phyloP scores from a whole-genome alignment of 2,329 filamentous ascomycete species.

The Chaetomiaceae sp. region DNA sequence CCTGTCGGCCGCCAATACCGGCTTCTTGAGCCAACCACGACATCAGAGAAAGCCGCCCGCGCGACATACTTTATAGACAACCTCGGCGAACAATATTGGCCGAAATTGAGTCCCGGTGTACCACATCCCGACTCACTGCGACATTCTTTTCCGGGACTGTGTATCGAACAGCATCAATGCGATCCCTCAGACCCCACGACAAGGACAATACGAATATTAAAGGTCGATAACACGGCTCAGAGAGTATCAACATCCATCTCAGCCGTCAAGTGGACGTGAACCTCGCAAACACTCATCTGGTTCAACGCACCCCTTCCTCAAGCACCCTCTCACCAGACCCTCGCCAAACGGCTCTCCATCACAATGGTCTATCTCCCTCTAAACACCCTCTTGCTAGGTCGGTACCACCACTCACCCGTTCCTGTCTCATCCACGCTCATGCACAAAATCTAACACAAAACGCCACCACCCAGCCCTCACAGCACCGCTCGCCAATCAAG shows the following conservation, averaged over 20 bases:
- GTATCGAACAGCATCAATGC: too few species aligned
- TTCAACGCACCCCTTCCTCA: not conserved
- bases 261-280: too few species aligned
- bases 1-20: not conserved
- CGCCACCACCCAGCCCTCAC: constrained; percentile 16
- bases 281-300: too few species aligned
- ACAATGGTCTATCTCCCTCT: not conserved
- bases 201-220: too few species aligned
- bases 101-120: too few species aligned
- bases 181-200: too few species aligned
- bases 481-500: constrained; percentile 21
- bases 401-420: not conserved
- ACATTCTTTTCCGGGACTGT: too few species aligned
- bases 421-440: not conserved
- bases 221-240: too few species aligned
- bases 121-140: too few species aligned
- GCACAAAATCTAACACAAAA: not conserved
- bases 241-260: too few species aligned
- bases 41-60: not conserved
- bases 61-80: not conserved
- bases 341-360: too few species aligned
- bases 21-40: not conserved
- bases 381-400: not conserved
- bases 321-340: not conserved
- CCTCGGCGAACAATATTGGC: too few species aligned